Conservation (phyloP, 2,329 filamentous ascomycete genomes). For the Penicillium sp. region DNA sequence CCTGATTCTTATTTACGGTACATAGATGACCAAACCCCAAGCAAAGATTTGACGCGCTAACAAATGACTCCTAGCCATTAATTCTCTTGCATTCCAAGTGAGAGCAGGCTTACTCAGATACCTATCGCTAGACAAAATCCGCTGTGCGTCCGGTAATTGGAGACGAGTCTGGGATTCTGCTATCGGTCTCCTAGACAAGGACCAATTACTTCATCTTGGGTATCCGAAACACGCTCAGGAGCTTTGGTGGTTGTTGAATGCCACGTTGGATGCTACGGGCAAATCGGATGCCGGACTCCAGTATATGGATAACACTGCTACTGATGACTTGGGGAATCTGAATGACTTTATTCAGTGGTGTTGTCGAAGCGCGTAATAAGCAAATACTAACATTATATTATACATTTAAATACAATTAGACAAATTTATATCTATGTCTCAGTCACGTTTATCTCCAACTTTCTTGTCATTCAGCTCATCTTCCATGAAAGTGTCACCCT, state of each 20-base stretch:
- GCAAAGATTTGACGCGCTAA: not conserved
- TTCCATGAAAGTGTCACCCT: constrained; percentile 20
- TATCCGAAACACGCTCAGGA: constrained; percentile 36
- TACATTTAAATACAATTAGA: not conserved
- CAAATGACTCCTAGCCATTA: constrained; percentile 22
- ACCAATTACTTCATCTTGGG: constrained; percentile 27
- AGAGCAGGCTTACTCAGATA: constrained; percentile 29
- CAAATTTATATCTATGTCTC: not conserved
- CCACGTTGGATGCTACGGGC: constrained; percentile 24
- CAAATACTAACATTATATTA: constrained; percentile 8
- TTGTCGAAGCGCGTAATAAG: constrained; percentile 2
- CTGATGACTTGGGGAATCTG: constrained; percentile 32
- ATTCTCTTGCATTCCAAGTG: constrained; percentile 32
- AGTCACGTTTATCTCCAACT: constrained; percentile 2
- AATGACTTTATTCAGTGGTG: constrained; percentile 34
- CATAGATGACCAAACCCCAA: not conserved
- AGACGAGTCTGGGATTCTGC: constrained; percentile 29
- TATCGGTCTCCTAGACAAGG: constrained; percentile 15
- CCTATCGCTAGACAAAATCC: constrained; percentile 27
- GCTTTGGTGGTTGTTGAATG: constrained; percentile 32
- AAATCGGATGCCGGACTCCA: constrained; percentile 14
- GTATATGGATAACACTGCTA: constrained; percentile 30
- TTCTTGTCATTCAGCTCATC: constrained; percentile 1
- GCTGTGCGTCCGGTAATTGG: constrained; percentile 30
- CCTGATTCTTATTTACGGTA: constrained; percentile 35